phyloP scores from a whole-genome alignment of 768 basidiomycete genomes.

The Nevesoporus exiguus region DNA sequence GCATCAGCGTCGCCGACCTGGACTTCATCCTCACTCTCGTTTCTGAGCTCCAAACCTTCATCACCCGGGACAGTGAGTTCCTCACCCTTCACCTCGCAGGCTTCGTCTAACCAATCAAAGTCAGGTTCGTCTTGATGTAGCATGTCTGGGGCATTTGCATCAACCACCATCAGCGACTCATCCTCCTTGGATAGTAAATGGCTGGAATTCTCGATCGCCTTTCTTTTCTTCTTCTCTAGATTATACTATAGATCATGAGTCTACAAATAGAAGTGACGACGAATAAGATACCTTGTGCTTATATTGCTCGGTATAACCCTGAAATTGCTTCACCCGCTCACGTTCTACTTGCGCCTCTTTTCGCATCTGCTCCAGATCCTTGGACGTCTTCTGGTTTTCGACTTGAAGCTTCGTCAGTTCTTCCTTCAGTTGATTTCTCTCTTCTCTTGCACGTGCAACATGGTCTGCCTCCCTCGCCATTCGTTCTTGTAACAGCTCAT shows the following conservation, averaged over 20 bases:
- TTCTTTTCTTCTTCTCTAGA: slow-evolving; percentile 27
- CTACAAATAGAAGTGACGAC: background rate
- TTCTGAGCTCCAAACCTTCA: slow-evolving; percentile 10
- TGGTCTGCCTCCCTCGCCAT: slow-evolving; percentile 5
- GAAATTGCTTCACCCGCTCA: slow-evolving; percentile 24
- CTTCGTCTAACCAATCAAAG: slow-evolving; percentile 27
- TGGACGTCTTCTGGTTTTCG: slow-evolving; percentile 22
- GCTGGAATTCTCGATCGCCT: slow-evolving; percentile 18
- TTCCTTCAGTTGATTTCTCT: slow-evolving; percentile 17
- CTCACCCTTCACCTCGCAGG: slow-evolving; percentile 29
- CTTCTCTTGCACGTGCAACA: slow-evolving; percentile 6
- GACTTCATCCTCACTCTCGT: slow-evolving; percentile 21
- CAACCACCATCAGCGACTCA: slow-evolving; percentile 30
- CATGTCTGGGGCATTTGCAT: slow-evolving; percentile 24
- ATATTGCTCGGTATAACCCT: slow-evolving; percentile 17
- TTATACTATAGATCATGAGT: slow-evolving; percentile 13
- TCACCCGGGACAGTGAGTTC: slow-evolving; percentile 14
- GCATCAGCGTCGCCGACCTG: background rate
- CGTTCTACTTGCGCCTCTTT: slow-evolving; percentile 13
- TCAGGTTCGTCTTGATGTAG: slow-evolving; percentile 12
- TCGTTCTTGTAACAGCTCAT: slow-evolving; percentile 12
- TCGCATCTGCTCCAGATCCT: slow-evolving; percentile 13
- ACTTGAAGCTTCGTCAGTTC: slow-evolving; percentile 20
- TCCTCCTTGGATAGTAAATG: slow-evolving; percentile 19
- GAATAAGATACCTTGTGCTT: slow-evolving; percentile 22